A percentile compares a stretch with the other conserved stretches of the same genome.
Evolutionary conservation across 2,329 filamentous ascomycete genomes (phyloP).

Genomic region (Chalara sp.): DNA sequence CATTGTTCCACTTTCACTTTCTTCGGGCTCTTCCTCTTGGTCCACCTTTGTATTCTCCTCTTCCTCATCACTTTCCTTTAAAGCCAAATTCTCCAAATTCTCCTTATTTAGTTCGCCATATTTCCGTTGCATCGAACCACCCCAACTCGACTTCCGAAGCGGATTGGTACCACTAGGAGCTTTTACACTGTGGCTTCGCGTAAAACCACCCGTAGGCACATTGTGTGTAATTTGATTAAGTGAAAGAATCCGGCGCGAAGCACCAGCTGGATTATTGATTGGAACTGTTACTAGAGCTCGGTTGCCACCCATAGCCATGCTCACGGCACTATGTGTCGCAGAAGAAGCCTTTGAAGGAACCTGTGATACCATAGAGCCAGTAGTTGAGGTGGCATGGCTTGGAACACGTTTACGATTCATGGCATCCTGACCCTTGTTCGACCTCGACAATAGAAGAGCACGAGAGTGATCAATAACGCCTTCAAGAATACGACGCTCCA

Average conservation of each 20-base stretch:
- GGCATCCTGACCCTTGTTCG: conserved; percentile 35
- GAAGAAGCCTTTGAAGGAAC: conserved; percentile 22
- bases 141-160: conserved; percentile 65
- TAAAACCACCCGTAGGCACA: conserved; percentile 52
- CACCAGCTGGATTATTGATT: conserved; percentile 39
- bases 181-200: conserved; percentile 73
- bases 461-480: conserved; percentile 95
- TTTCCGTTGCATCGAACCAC: conserved; percentile 33
- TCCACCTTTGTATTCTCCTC: conserved; percentile 9
- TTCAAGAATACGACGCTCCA: conserved; percentile 90
- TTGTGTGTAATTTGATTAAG: conserved; percentile 86
- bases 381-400: conserved; percentile 35
- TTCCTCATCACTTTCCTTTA: conserved; percentile 56
- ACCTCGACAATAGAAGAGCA: conserved; percentile 72
- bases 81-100: conserved; percentile 52
- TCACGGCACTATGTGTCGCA: conserved; percentile 36
- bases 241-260: conserved; percentile 76
- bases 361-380: conserved; percentile 27
- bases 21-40: conserved; percentile 9
- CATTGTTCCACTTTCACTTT: conserved; percentile 20
- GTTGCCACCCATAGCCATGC: conserved; percentile 45
- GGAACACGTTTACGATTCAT: conserved; percentile 46
- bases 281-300: conserved; percentile 20
- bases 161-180: conserved; percentile 43
- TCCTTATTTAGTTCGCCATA: conserved; percentile 55